These are phyloP conservation scores for Trichoderma aggressivum DNA, from an alignment of 2,329 filamentous ascomycete species.

Conservation along the genomic window DNA sequence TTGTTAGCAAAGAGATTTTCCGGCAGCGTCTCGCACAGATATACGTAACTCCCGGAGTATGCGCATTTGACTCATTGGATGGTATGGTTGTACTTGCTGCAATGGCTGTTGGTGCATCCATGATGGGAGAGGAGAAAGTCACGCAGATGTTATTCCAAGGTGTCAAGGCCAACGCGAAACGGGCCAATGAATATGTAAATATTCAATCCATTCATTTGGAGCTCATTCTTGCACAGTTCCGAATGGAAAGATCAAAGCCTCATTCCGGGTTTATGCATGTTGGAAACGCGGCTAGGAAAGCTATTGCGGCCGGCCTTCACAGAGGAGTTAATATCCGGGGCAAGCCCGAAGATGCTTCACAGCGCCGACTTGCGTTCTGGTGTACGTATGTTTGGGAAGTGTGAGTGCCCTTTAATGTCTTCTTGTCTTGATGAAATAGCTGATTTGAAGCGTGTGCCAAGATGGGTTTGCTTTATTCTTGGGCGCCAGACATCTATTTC, in stretches of 20 bases:
- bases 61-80: not conserved
- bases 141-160: not conserved
- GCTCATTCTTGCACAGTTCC: not conserved
- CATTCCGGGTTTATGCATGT: not conserved
- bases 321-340: not conserved
- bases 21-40: not conserved
- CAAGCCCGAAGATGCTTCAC: not conserved
- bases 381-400: not conserved
- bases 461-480: not conserved
- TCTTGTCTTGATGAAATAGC: not conserved
- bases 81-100: not conserved
- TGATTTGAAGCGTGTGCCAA: not conserved
- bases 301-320: not conserved
- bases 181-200: not conserved
- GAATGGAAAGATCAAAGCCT: not conserved
- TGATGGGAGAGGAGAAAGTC: not conserved
- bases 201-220: not conserved
- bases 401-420: not conserved
- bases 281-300: not conserved
- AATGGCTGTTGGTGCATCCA: not conserved
- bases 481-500: not conserved
- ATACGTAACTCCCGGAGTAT: not conserved
- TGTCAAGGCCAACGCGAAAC: not conserved
- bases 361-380: not conserved
- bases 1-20: not conserved